A percentile compares a stretch with the other conserved stretches of the same genome.
Conservation (phyloP, 2,329 filamentous ascomycete genomes). For the Pseudogymnoascus sp. region DNA sequence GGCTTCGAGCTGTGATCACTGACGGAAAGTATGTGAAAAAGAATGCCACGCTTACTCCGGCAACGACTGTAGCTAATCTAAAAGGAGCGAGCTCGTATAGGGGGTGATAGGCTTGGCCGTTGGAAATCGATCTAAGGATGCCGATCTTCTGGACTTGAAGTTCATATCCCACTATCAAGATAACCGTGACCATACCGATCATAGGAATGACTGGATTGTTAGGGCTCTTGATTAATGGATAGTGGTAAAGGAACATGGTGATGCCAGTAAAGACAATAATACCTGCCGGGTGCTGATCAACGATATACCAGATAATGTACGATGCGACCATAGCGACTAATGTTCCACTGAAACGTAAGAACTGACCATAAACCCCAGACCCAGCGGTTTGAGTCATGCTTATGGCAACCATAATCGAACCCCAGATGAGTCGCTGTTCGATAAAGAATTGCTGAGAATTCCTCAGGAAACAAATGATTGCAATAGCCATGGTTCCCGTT, state of each 20-base stretch:
- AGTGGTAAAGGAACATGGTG: conserved; percentile 52
- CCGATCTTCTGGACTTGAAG: too few relatives aligned
- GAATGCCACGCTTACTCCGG: conserved; percentile 33
- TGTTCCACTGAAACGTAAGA: conserved; percentile 57
- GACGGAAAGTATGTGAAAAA: conserved; percentile 70
- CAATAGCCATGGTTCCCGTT: conserved; percentile 63
- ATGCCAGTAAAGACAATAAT: conserved; percentile 60
- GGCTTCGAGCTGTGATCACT: conserved; percentile 61
- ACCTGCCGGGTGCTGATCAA: conserved; percentile 50
- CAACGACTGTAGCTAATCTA: too few relatives aligned
- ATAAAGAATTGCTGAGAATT: conserved; percentile 59
- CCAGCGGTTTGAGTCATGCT: conserved; percentile 42
- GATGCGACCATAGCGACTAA: conserved; percentile 54
- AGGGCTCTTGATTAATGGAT: background rate
- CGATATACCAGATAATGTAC: conserved; percentile 64
- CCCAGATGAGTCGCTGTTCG: conserved; percentile 63
- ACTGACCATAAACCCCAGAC: conserved; percentile 61
- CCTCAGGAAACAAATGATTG: conserved; percentile 55
- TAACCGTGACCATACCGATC: too few relatives aligned
- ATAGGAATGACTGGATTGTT: too few relatives aligned
- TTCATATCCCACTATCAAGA: too few relatives aligned
- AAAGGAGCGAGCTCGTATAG: too few relatives aligned
- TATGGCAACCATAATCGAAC: conserved; percentile 53
- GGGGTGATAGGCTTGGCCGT: too few relatives aligned
- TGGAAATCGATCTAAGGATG: too few relatives aligned